These are phyloP conservation scores for Exophiala dermatitidis DNA, from an alignment of 2,329 filamentous ascomycete genomes.

Conservation along the genomic window DNA sequence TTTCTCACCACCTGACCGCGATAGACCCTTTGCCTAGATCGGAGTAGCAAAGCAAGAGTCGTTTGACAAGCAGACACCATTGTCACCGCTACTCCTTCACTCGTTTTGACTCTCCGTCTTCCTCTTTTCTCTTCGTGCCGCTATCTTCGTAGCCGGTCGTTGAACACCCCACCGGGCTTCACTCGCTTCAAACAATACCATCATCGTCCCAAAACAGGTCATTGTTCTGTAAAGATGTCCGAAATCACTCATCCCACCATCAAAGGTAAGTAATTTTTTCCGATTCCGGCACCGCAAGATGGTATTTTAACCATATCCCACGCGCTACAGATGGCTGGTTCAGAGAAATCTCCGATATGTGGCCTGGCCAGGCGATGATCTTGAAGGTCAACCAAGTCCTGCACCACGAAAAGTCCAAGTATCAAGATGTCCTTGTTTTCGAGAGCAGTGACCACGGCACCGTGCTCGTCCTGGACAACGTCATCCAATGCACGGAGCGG, in stretches of 20 bases:
- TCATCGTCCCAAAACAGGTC: not conserved
- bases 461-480: conserved; percentile 95
- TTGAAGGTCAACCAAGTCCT: conserved; percentile 95
- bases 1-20: conserved; percentile 8
- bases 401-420: conserved; percentile 98
- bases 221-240: conserved; percentile 44
- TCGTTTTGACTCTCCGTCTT: conserved; percentile 1
- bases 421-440: conserved; percentile 98
- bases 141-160: conserved; percentile 2
- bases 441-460: conserved; percentile 95
- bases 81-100: not conserved
- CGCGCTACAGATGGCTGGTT: conserved; percentile 90
- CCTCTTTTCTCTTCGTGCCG: conserved; percentile 3
- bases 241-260: conserved; percentile 70
- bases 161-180: conserved; percentile 11
- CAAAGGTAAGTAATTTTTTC: conserved; percentile 50
- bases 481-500: conserved; percentile 97
- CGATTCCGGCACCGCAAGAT: not conserved
- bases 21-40: no score
- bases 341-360: conserved; percentile 97
- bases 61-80: not conserved
- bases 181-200: conserved; percentile 4
- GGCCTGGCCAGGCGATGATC: conserved; percentile 98
- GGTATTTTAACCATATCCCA: not conserved
- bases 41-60: no score